Conservation (phyloP, 2,329 filamentous ascomycete species). For the Paecilomyces formosus region DNA sequence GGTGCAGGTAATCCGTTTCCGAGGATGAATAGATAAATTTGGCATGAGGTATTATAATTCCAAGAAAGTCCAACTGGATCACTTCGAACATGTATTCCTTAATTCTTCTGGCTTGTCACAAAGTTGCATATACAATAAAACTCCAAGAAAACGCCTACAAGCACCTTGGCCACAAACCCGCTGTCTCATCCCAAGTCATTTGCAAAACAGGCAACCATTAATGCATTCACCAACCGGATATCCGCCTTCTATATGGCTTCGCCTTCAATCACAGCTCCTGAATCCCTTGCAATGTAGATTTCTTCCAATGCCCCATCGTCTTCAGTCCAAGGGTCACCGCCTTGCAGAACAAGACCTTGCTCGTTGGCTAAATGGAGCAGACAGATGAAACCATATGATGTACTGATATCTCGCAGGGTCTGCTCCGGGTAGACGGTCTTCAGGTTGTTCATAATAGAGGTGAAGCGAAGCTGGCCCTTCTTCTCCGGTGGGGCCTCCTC, state of each 20-base stretch:
- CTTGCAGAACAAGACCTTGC: slow-evolving; percentile 73
- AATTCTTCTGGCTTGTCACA: not conserved
- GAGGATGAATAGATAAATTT: no score
- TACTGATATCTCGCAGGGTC: slow-evolving; percentile 89
- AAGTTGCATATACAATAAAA: not conserved
- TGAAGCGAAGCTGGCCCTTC: slow-evolving; percentile 66
- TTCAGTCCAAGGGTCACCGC: slow-evolving; percentile 38
- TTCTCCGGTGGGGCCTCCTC: slow-evolving; percentile 34
- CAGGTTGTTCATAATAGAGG: slow-evolving; percentile 80
- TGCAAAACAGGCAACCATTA: not conserved
- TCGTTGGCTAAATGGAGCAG: slow-evolving; percentile 87
- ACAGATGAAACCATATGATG: slow-evolving; percentile 81
- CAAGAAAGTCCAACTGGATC: not conserved
- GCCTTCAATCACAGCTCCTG: slow-evolving; percentile 32
- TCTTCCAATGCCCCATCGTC: slow-evolving; percentile 33
- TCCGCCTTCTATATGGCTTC: slow-evolving; percentile 7
- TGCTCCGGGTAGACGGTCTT: slow-evolving; percentile 79
- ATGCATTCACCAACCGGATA: not conserved
- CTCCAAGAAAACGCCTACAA: not conserved
- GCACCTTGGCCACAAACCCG: not conserved
- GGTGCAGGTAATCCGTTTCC: no score
- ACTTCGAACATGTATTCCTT: not conserved
- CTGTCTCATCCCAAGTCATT: not conserved
- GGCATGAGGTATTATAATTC: no score
- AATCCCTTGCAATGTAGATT: slow-evolving; percentile 35